Base-by-base conservation (phyloP, 225 moss, liverwort and hornwort species). In the Lunularia cruciata region DNA sequence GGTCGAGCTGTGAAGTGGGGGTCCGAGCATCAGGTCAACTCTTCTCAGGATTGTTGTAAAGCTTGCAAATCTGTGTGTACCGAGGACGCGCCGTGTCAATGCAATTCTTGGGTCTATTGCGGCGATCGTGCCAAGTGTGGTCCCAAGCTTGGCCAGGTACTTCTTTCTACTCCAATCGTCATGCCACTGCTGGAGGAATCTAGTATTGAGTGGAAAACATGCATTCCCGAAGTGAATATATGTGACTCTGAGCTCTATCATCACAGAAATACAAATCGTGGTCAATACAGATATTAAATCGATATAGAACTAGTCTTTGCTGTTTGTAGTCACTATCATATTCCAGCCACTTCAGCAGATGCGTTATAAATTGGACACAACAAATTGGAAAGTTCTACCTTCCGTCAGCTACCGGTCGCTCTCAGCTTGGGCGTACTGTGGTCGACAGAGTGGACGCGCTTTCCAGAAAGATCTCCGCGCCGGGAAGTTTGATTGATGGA, bases 31-130 rank as follows among this genome's bases (percentile, higher is more conserved):
- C 61, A 75, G 19, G 58, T 86, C 30, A 81, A 92, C 63, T 83
- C 90, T 0, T 52, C 92, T 14, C 64, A 73, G 7, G 79, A 76
- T 26, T 96, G 96, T 60, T 96, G 92, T 60, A 68, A 60, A 14
- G 84, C 89, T 31, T 96, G 96, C 39, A 87, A 83, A 57, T 73
- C 76, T 10, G 73, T 81, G 28, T 71, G 35, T 8, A 67, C 28
- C 12, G 72, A 75, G 15, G 54, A 42, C n/a, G 63, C 63, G 27
- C 25, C 19, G 6, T 84, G 84, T 38, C 7, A 76, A 53, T 96
- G 96, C 85, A 96, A 96, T 71, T 92, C 96, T 38, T 96, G 96
- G 96, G 96, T 96, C 22, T 89, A 77, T 64, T 96, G 96, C 53
- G 84, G 82, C 15, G 83, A 90, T 53, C 7, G 19, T 47, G 78